Conservation (phyloP, 352 stramenopile species). For the Phytophthora uliginosa region DNA sequence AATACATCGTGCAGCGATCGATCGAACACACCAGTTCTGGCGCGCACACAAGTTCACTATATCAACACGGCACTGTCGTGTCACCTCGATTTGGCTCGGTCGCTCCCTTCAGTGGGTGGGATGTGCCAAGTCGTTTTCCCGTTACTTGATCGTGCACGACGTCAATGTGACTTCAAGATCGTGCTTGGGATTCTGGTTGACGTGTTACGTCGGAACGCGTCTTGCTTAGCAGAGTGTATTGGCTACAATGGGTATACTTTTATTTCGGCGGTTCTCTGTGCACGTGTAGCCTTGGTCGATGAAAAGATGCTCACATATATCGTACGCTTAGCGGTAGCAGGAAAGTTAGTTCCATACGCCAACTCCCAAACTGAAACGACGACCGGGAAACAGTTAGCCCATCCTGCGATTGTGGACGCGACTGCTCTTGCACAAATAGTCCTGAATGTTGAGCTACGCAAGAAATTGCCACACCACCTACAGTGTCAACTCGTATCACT, state of each 20-base stretch:
- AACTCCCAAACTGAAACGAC: background rate
- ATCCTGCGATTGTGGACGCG: conserved; percentile 66
- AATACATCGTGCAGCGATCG: conserved; percentile 62
- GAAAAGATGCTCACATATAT: conserved; percentile 52
- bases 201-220: conserved; percentile 65
- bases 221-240: conserved; percentile 70
- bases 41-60: conserved; percentile 59
- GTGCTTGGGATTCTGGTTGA: conserved; percentile 59
- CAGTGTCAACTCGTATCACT: conserved; percentile 66
- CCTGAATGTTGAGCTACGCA: conserved; percentile 56
- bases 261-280: conserved; percentile 52
- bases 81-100: conserved; percentile 65
- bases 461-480: conserved; percentile 43
- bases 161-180: conserved; percentile 52
- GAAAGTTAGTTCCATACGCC: conserved; percentile 33
- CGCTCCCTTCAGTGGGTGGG: conserved; percentile 70
- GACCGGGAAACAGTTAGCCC: conserved; percentile 1
- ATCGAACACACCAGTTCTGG: conserved; percentile 27
- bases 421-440: conserved; percentile 66
- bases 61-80: conserved; percentile 58
- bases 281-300: conserved; percentile 59
- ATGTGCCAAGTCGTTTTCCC: conserved; percentile 69
- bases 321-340: conserved; percentile 61
- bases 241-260: conserved; percentile 67
- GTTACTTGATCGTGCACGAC: conserved; percentile 62